Conservation (phyloP, 2,329 filamentous ascomycete species). For the Alternaria hordeiaustralica region DNA sequence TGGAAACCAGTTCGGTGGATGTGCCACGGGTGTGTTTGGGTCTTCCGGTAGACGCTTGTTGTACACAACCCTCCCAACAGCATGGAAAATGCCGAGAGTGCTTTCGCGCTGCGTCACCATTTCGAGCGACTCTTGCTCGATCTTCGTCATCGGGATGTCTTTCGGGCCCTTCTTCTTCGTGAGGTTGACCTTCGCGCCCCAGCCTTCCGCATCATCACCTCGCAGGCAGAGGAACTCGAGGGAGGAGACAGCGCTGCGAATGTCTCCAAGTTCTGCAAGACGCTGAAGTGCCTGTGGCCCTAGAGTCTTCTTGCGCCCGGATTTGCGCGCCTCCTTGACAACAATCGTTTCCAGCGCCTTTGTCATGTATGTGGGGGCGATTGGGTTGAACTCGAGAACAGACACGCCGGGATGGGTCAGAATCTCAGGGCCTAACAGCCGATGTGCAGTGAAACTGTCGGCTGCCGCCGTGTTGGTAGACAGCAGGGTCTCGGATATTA, state of each 20-base stretch:
- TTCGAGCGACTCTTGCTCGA: conserved; percentile 80
- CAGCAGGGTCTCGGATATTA: conserved; percentile 89
- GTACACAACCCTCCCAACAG: conserved; percentile 93
- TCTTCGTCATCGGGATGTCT: conserved; percentile 70
- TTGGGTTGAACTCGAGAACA: conserved; percentile 89
- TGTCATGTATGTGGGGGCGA: conserved; percentile 83
- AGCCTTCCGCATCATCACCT: conserved; percentile 79
- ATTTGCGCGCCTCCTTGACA: conserved; percentile 82
- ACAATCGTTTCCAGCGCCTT: conserved; percentile 85
- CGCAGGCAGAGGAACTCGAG: conserved; percentile 91
- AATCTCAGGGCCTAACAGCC: conserved; percentile 85
- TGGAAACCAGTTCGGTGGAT: conserved; percentile 56
- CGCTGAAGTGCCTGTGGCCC: conserved; percentile 78
- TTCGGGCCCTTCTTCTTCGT: conserved; percentile 62
- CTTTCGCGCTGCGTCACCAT: conserved; percentile 86
- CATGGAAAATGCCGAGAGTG: conserved; percentile 92
- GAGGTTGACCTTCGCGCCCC: conserved; percentile 77
- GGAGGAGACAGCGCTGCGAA: conserved; percentile 89
- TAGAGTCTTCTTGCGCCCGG: conserved; percentile 75
- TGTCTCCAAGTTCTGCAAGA: conserved; percentile 86
- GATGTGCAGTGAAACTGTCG: conserved; percentile 92
- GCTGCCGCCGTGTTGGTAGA: conserved; percentile 84
- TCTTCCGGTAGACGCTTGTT: conserved; percentile 76
- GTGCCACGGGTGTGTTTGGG: conserved; percentile 39
- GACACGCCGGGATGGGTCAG: conserved; percentile 79